Evolutionary conservation across 192 early-diverging fungal genomes (phyloP), one percentile per base, ranked within the genome.

Genomic region (Chytriomyces confervae): DNA sequence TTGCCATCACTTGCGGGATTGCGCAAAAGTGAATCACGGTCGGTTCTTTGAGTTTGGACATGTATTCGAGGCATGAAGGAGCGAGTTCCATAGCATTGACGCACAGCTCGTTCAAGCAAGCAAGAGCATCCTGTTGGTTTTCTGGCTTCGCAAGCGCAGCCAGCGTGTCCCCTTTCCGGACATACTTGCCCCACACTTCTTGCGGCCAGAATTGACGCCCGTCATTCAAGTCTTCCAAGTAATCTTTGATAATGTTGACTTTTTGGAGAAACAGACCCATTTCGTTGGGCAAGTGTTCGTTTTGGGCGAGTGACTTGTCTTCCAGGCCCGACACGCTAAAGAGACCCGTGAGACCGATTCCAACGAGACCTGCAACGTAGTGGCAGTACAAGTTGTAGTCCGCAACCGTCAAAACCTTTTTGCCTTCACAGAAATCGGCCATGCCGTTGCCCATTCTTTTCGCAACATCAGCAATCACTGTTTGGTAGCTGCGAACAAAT

Each of bases 191-290:
- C 97, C 97, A 99, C 53, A 98, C 93, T 62, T 92, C 93, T 79
- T 92, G 89, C 49, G 98, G 98, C 98, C 98, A 99, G 88, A 98
- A 99, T 68, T 90, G 87, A 66, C 98, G 86, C 2, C 93, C 93
- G 51, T 98, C 95, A 18, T 89, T 80, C 64, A 96, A 77, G 77
- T 99, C 98, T 77, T 96, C 95, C 76, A 93, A 83, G 78, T 93
- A 98, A 83, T 99, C 98, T 47, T 97, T 95, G 46, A 94, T 92
- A 65, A 99, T 99, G 81, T 99, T 99, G 49, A 93, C 92, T 88
- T 98, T 98, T 90, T 99, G 98, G 77, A 99, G 86, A 83, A 99
- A 98, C 65, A 95, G 86, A 45, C 98, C 98, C 96, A 99, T 98
- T 50, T 92, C 91, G 83, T 98, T 97, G 75, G 96, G 81, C 47